These are phyloP conservation scores for Beauveria rudraprayagi DNA, from an alignment of 2,329 filamentous ascomycete species.

Conservation along the genomic window DNA sequence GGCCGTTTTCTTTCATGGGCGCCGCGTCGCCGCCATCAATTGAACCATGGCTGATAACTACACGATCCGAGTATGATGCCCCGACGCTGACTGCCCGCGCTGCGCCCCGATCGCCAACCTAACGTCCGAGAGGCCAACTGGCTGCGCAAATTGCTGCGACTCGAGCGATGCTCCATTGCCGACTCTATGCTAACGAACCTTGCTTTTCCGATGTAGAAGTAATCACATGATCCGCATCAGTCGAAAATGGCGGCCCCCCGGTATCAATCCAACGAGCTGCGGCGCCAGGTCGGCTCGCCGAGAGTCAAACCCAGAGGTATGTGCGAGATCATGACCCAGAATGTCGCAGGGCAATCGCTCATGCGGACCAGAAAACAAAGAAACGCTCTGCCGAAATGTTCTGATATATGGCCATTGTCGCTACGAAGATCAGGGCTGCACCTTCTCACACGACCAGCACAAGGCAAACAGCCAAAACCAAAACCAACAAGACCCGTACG, in stretches of 20 bases:
- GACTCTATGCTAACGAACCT: neutral
- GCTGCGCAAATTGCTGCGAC: neutral
- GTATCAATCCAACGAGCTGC: constrained; percentile 38
- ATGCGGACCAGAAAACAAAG: constrained; percentile 60
- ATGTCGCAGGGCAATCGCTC: neutral
- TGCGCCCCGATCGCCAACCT: neutral
- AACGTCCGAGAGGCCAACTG: neutral
- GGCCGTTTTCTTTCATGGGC: constrained; percentile 31
- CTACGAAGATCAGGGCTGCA: constrained; percentile 84
- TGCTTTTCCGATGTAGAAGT: neutral
- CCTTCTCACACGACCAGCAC: constrained; percentile 77
- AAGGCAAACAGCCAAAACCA: constrained; percentile 35
- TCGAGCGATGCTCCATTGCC: neutral
- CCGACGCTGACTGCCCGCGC: constrained; percentile 10
- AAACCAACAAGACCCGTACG: constrained; percentile 14
- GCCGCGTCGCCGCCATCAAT: constrained; percentile 32
- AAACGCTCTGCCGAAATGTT: constrained; percentile 86
- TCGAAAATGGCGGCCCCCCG: constrained; percentile 39
- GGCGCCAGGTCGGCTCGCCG: constrained; percentile 47
- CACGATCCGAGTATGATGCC: constrained; percentile 35
- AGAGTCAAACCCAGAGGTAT: constrained; percentile 48
- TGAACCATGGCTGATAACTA: constrained; percentile 41
- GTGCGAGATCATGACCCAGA: constrained; percentile 17
- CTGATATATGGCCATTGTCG: constrained; percentile 89
- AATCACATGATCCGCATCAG: constrained; percentile 7